A percentile compares a stretch with the other conserved stretches of the same genome.
phyloP scores from a whole-genome alignment of 345 rosid species.

The Populus alba region DNA sequence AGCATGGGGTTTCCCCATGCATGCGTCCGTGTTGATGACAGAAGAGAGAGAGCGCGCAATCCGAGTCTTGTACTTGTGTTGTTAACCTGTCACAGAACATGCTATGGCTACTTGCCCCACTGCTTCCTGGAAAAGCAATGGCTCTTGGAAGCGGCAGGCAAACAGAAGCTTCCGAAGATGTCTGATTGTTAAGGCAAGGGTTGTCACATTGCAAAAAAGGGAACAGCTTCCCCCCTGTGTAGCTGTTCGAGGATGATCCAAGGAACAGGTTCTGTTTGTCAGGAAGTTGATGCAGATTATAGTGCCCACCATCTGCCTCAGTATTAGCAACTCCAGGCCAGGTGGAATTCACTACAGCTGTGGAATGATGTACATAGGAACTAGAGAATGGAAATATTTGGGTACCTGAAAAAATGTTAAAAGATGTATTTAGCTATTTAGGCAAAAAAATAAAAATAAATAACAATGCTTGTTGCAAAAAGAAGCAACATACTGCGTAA shows the following conservation, averaged over 20 bases:
- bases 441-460: neutral
- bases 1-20: slow-evolving; percentile 29
- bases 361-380: slow-evolving; percentile 49
- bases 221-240: slow-evolving; percentile 43
- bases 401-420: slow-evolving; percentile 37
- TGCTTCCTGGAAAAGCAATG: slow-evolving; percentile 20
- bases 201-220: slow-evolving; percentile 45
- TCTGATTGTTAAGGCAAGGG: slow-evolving; percentile 16
- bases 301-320: slow-evolving; percentile 24
- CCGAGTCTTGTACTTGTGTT: slow-evolving; percentile 45
- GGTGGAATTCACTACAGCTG: slow-evolving; percentile 34
- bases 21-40: slow-evolving; percentile 55
- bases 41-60: slow-evolving; percentile 97
- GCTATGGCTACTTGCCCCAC: slow-evolving; percentile 14
- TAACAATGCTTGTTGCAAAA: neutral
- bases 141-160: slow-evolving; percentile 37
- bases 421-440: neutral
- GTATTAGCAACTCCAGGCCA: slow-evolving; percentile 43
- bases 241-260: slow-evolving; percentile 39
- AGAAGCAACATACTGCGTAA: neutral
- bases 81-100: slow-evolving; percentile 50
- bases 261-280: slow-evolving; percentile 36
- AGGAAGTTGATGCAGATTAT: slow-evolving; percentile 28
- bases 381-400: slow-evolving; percentile 44
- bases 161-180: slow-evolving; percentile 29